These are phyloP conservation scores for Tolypocladium tropicale DNA, from an alignment of 2,329 filamentous ascomycete species.

Conservation along the genomic window DNA sequence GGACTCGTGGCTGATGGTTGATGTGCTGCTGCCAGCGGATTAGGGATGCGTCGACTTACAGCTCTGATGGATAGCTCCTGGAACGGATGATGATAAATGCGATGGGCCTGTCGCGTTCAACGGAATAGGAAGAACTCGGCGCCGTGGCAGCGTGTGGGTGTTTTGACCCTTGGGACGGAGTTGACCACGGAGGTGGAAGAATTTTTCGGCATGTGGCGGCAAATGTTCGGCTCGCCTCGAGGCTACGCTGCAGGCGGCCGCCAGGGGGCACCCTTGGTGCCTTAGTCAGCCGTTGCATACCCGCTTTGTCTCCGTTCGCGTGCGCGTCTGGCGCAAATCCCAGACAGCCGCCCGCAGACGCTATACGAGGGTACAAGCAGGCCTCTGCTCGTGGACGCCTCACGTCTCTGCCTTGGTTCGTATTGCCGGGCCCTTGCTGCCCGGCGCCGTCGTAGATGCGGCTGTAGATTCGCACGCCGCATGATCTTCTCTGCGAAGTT, in stretches of 20 bases:
- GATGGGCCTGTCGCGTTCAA: conserved; percentile 26
- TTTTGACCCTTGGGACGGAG: conserved; percentile 18
- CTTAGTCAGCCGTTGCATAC: neutral
- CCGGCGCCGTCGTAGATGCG: too few relatives aligned
- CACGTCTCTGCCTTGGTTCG: too few relatives aligned
- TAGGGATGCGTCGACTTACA: conserved; percentile 21
- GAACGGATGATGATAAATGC: conserved; percentile 33
- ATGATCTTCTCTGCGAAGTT: too few relatives aligned
- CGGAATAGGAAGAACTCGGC: conserved; percentile 39
- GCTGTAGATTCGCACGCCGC: too few relatives aligned
- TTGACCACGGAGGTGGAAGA: conserved; percentile 22
- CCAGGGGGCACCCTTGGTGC: too few relatives aligned
- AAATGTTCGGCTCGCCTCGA: neutral
- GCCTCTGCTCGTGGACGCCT: too few relatives aligned
- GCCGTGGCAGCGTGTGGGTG: conserved; percentile 20
- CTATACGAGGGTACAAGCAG: too few relatives aligned
- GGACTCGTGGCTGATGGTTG: conserved; percentile 4
- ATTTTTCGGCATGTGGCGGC: conserved; percentile 19
- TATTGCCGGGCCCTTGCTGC: too few relatives aligned
- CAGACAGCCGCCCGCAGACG: too few relatives aligned
- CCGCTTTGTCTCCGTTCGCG: neutral
- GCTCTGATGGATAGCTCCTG: conserved; percentile 16
- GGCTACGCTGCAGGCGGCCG: too few relatives aligned
- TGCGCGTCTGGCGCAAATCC: too few relatives aligned
- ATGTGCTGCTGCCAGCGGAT: conserved; percentile 1